Evolutionary conservation across 805 yeast species (phyloP).

Genomic region (Ogataea henricii): DNA sequence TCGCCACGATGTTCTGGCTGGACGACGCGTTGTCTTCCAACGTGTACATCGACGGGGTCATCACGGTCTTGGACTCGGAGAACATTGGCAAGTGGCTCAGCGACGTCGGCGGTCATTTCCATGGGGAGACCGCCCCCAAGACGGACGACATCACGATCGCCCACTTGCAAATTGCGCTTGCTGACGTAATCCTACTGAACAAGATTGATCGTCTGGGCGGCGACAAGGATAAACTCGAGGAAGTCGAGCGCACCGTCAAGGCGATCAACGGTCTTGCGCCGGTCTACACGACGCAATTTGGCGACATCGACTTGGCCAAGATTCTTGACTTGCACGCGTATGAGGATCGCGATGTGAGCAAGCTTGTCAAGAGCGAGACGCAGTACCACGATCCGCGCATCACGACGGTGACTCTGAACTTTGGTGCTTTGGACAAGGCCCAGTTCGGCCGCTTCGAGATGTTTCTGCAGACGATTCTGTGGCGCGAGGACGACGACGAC

Average conservation of each 20-base stretch:
- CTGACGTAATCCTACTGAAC: constrained; percentile 80
- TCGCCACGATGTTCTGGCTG: constrained; percentile 96
- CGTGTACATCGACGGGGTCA: constrained; percentile 87
- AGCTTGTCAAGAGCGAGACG: constrained; percentile 21
- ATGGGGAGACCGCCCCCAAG: constrained; percentile 37
- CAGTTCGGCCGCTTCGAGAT: constrained; percentile 52
- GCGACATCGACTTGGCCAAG: constrained; percentile 66
- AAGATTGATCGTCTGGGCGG: constrained; percentile 61
- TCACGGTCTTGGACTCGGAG: constrained; percentile 80
- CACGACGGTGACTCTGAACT: constrained; percentile 53
- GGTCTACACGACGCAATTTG: constrained; percentile 65
- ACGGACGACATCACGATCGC: constrained; percentile 69
- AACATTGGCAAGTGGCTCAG: constrained; percentile 66
- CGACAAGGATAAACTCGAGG: constrained; percentile 24
- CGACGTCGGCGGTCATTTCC: constrained; percentile 76
- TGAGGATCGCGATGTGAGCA: constrained; percentile 41
- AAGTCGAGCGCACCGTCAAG: constrained; percentile 39
- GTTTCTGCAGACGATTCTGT: constrained; percentile 69
- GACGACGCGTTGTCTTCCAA: constrained; percentile 85
- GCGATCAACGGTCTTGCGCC: constrained; percentile 72
- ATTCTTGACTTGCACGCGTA: constrained; percentile 82
- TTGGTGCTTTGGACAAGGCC: constrained; percentile 40
- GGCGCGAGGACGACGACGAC: constrained; percentile 59
- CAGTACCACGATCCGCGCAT: constrained; percentile 53
- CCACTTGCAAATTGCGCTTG: constrained; percentile 84